Percentiles rank a stretch among this genome's conserved stretches.
These are phyloP conservation scores for Cordyceps javanica DNA, from an alignment of 2,329 filamentous ascomycete genomes.

Conservation along the genomic window DNA sequence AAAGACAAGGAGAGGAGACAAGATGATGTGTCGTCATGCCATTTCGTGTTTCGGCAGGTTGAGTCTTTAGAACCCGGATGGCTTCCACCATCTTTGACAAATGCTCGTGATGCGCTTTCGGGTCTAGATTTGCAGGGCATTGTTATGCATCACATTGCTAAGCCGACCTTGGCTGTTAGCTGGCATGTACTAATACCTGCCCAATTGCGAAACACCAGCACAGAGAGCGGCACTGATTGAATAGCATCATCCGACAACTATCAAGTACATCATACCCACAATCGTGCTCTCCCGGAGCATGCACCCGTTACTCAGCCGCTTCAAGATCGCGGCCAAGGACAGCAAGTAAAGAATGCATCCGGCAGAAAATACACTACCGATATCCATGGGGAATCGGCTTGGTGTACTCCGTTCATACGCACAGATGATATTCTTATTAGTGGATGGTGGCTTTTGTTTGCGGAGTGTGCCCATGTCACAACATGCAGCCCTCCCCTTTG, in stretches of 20 bases:
- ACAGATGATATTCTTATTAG: background rate
- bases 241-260: no score
- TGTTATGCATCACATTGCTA: background rate
- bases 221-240: background rate
- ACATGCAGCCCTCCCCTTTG: no score
- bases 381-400: no score
- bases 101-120: no score
- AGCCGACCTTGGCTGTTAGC: background rate
- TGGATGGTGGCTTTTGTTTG: background rate
- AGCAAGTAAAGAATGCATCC: background rate
- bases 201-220: background rate
- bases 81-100: background rate
- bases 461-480: background rate
- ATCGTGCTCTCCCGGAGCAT: no score
- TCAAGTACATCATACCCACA: background rate
- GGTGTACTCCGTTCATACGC: background rate
- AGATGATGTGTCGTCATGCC: background rate
- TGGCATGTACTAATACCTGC: background rate
- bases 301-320: background rate
- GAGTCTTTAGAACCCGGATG: constrained; percentile 1
- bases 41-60: background rate
- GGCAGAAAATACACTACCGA: no score
- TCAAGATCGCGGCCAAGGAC: background rate
- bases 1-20: background rate
- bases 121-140: no score